These are phyloP conservation scores for Dichomitus squalens DNA, from an alignment of 1,284 basidiomycete species.

Conservation along the genomic window DNA sequence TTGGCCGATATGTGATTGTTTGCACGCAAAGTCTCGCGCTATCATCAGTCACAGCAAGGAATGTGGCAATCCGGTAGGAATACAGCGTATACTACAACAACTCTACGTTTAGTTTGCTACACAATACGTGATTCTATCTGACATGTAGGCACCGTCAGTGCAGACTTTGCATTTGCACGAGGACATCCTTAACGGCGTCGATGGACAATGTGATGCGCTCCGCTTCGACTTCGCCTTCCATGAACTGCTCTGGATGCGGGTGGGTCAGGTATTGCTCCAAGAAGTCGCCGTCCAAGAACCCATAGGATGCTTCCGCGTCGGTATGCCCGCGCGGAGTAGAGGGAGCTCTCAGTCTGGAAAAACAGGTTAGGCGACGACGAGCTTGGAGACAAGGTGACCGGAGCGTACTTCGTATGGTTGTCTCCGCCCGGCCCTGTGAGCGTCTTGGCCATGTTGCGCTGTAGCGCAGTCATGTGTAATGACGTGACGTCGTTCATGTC, in stretches of 20 bases:
- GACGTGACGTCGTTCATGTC: conserved; percentile 63
- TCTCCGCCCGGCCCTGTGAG: conserved; percentile 60
- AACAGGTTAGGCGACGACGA: neutral
- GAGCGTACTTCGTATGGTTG: conserved; percentile 65
- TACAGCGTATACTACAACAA: neutral
- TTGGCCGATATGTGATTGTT: no score
- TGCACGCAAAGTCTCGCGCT: no score
- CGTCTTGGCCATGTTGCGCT: conserved; percentile 73
- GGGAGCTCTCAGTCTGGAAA: conserved; percentile 67
- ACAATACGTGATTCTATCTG: neutral
- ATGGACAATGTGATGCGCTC: conserved; percentile 52
- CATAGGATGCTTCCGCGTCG: conserved; percentile 61
- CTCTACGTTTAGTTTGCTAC: neutral
- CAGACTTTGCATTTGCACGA: conserved; percentile 65
- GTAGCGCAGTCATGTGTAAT: conserved; percentile 71
- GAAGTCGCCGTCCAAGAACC: conserved; percentile 92
- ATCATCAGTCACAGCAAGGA: no score
- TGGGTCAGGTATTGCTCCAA: conserved; percentile 68
- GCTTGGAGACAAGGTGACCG: neutral
- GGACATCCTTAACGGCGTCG: conserved; percentile 47
- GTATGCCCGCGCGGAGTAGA: conserved; percentile 55
- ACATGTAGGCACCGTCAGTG: conserved; percentile 45
- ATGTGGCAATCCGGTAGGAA: no score
- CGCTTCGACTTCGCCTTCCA: conserved; percentile 55
- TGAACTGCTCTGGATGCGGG: conserved; percentile 42